Conservation (phyloP, 2,329 filamentous ascomycete genomes). For the Fusarium anguioides region DNA sequence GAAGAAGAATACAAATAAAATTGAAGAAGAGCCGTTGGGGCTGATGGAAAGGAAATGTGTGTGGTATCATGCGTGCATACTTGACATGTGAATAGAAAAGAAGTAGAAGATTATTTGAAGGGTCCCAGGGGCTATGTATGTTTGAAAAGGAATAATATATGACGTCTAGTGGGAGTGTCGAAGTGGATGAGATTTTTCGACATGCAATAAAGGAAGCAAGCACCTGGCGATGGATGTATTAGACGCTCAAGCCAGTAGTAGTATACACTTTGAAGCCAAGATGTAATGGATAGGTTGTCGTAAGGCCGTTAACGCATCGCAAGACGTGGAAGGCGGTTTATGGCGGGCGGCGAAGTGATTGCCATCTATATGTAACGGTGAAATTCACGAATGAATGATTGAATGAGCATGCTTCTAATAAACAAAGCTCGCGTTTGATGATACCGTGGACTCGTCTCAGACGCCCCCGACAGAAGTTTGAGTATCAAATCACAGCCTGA, state of each 20-base stretch:
- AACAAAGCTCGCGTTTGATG: conserved; percentile 1
- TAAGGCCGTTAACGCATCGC: conserved; percentile 36
- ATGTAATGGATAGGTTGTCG: conserved; percentile 13
- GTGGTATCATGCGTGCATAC: conserved; percentile 43
- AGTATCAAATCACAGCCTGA: conserved; percentile 45
- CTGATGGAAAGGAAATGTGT: conserved; percentile 20
- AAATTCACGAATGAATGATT: conserved; percentile 2
- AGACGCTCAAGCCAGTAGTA: conserved; percentile 16
- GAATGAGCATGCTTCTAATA: conserved; percentile 1
- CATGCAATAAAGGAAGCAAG: background rate
- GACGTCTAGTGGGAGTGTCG: background rate
- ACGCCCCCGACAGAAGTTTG: background rate
- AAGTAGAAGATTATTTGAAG: conserved; percentile 28
- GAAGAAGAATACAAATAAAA: conserved; percentile 21
- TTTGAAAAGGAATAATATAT: conserved; percentile 15
- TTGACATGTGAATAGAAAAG: conserved; percentile 37
- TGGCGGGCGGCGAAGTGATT: background rate
- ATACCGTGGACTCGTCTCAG: conserved; percentile 9
- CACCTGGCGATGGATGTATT: conserved; percentile 1
- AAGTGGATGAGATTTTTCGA: background rate
- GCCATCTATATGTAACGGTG: conserved; percentile 30
- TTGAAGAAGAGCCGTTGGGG: conserved; percentile 26
- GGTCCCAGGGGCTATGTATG: background rate
- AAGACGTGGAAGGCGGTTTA: conserved; percentile 21
- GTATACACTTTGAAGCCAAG: conserved; percentile 28